Percentiles rank a stretch among this genome's conserved stretches.
Evolutionary conservation across 345 rosid species (phyloP).

Genomic region (Excoecaria cochinchinensis): DNA sequence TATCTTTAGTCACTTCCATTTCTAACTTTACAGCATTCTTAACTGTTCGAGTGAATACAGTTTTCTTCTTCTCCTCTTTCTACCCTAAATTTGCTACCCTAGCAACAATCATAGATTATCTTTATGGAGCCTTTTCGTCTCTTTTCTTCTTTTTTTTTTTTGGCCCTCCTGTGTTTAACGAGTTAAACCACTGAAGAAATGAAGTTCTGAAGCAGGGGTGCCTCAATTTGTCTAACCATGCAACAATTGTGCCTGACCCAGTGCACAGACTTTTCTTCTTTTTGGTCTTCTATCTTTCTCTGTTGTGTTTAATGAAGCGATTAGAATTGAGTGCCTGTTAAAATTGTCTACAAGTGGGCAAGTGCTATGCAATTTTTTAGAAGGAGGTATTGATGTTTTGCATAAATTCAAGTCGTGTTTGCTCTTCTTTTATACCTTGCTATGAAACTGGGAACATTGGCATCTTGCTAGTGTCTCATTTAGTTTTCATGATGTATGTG

Average conservation of each 20-base stretch:
- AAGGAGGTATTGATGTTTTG: background rate
- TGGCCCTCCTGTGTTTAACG: background rate
- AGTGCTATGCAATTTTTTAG: background rate
- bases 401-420: background rate
- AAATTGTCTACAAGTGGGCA: background rate
- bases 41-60: background rate
- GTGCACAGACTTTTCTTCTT: no score
- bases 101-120: no score
- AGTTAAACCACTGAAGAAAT: background rate
- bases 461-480: background rate
- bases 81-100: no score
- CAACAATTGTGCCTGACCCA: no score
- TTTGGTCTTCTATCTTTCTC: background rate
- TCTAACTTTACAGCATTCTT: background rate
- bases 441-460: background rate
- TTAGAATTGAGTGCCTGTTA: background rate
- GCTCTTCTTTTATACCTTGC: background rate
- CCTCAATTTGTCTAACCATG: no score
- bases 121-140: background rate
- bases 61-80: background rate
- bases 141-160: no score
- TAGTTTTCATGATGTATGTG: background rate
- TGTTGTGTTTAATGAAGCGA: background rate
- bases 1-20: background rate
- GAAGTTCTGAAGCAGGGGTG: no score